Evolutionary conservation across 306 rosid genomes (phyloP).

Genomic region (Citrullus mucosospermus): DNA sequence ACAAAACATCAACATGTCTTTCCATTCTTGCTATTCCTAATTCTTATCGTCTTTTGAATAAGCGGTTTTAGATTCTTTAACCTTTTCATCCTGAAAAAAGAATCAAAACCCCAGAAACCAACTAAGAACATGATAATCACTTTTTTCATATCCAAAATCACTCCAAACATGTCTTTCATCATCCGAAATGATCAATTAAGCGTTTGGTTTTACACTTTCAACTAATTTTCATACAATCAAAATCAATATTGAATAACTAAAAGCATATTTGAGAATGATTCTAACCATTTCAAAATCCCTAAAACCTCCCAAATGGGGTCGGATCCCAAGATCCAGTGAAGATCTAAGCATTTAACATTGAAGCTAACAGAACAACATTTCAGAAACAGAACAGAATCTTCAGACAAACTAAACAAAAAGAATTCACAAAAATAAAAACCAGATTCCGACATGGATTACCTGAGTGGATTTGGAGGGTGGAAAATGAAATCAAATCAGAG

Average conservation of each 20-base stretch:
- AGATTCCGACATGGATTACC: neutral
- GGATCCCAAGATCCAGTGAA: slow-evolving; percentile 4
- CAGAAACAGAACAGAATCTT: neutral
- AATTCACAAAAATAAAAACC: neutral
- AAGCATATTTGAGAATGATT: too few species aligned
- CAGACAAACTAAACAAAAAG: neutral
- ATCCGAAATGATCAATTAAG: too few species aligned
- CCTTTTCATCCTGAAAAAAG: neutral
- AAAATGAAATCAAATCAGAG: neutral
- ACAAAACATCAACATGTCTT: neutral
- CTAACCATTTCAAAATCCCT: neutral
- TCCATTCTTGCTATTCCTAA: neutral
- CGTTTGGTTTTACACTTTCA: too few species aligned
- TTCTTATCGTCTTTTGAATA: neutral
- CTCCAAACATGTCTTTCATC: too few species aligned
- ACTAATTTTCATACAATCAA: too few species aligned
- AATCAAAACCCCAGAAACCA: neutral
- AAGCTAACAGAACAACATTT: neutral
- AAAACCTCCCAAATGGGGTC: neutral
- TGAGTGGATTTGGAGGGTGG: neutral
- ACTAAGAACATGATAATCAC: neutral
- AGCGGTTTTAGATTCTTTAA: neutral
- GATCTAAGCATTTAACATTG: neutral
- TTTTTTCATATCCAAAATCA: too few species aligned
- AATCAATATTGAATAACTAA: too few species aligned